These are phyloP conservation scores for Colletotrichum australisinense DNA, from an alignment of 2,329 filamentous ascomycete species.

Conservation along the genomic window DNA sequence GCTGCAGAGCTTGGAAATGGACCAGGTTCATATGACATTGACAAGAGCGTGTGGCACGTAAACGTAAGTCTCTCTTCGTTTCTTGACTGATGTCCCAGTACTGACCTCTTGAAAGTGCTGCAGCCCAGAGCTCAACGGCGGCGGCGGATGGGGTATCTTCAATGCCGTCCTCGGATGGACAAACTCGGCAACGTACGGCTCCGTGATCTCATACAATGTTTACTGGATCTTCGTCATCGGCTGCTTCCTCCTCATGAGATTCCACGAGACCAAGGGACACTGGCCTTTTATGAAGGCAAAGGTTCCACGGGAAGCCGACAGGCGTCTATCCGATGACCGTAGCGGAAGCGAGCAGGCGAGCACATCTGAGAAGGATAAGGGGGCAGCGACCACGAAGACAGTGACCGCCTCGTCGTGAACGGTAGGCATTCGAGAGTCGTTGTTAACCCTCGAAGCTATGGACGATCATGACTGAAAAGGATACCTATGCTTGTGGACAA, in stretches of 20 bases:
- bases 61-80: constrained; percentile 66
- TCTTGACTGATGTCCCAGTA: constrained; percentile 17
- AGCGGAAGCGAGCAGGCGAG: constrained; percentile 5
- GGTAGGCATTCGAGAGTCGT: neutral
- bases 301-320: constrained; percentile 4
- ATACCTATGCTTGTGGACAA: neutral
- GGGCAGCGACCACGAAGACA: constrained; percentile 17
- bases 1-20: constrained; percentile 64
- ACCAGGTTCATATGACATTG: constrained; percentile 83
- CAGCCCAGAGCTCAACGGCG: constrained; percentile 77
- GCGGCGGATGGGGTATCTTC: constrained; percentile 87
- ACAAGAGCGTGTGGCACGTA: constrained; percentile 83
- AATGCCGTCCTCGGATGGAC: constrained; percentile 89
- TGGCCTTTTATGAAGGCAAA: constrained; percentile 58
- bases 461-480: neutral
- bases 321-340: neutral
- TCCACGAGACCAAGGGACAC: constrained; percentile 69
- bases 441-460: neutral
- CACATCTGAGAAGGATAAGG: constrained; percentile 7
- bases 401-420: constrained; percentile 9
- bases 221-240: constrained; percentile 84
- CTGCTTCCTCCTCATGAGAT: constrained; percentile 73
- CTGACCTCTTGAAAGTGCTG: constrained; percentile 72
- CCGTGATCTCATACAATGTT: constrained; percentile 86
- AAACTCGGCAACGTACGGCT: constrained; percentile 89